Conservation (phyloP, 2,329 filamentous ascomycete genomes). For the Hypomyces rosellus region DNA sequence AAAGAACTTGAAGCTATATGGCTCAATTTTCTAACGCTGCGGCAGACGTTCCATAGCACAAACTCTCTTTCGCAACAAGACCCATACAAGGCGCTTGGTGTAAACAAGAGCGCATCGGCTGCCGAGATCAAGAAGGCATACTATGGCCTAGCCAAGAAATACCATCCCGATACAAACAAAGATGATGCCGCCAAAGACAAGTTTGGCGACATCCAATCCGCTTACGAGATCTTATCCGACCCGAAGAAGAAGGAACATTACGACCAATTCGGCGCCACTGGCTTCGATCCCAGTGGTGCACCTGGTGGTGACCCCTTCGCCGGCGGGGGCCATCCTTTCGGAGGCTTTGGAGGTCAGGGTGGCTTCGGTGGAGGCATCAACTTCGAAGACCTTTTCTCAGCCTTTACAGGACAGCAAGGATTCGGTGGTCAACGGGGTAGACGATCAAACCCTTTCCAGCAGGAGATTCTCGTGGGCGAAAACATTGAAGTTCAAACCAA, state of each 20-base stretch:
- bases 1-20: conserved; percentile 4
- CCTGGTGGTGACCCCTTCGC: conserved; percentile 55
- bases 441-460: conserved; percentile 59
- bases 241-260: conserved; percentile 88
- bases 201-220: conserved; percentile 85
- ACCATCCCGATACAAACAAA: conserved; percentile 96
- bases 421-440: conserved; percentile 49
- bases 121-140: conserved; percentile 97
- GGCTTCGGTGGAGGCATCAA: conserved; percentile 82
- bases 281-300: conserved; percentile 71
- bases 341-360: conserved; percentile 50
- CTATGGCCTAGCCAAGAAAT: conserved; percentile 96
- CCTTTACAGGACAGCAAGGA: conserved; percentile 59
- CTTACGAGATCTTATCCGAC: conserved; percentile 91
- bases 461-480: conserved; percentile 84
- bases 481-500: conserved; percentile 92
- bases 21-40: not conserved
- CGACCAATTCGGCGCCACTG: conserved; percentile 83
- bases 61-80: conserved; percentile 55
- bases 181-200: conserved; percentile 89
- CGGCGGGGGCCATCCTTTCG: conserved; percentile 58
- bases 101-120: conserved; percentile 71
- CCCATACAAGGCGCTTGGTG: conserved; percentile 82
- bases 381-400: conserved; percentile 91
- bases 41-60: conserved; percentile 57